Base-by-base conservation (phyloP, 495 filamentous ascomycete species). In the Hyaloscypha hepaticicola region DNA sequence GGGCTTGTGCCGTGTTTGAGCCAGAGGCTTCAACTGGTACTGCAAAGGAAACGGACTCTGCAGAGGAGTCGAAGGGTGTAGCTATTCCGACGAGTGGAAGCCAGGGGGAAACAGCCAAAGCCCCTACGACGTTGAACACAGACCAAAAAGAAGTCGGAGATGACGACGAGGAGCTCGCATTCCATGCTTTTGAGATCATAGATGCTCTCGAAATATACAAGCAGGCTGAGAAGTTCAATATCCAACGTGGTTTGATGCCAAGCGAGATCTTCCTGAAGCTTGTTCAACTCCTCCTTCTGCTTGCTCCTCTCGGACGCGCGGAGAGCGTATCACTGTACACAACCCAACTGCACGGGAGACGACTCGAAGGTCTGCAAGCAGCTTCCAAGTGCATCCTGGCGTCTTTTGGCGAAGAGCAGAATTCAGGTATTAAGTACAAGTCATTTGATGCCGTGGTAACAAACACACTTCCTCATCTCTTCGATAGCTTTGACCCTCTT, bases 311-410 rank as follows among this genome's bases (percentile, higher is more conserved):
- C 29, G 56, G 28, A 38, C 33, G 26, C 28, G 56, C 56, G 14
- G 56, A 58, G 56, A 58, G 41, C 31, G 56, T 58, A 22, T 58
- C 56, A 41, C 24, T 58, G 29, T 58, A 58, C 24, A 58, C 56
- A 45, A 38, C 56, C 14, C 56, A 58, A 45, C 25, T 58, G 31
- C 9, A 58, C n/a, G n/a, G 24, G 16, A 58, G 22, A 22, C 56
- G 56, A 26, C 16, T 58, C 56, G 56, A 41, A 58, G 29, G 56
- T 41, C 29, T 58, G 11, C 56, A 25, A 22, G 21, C 56, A 0
- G 26, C 29, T 58, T 34, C 56, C 21, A 22, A 58, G 31, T 34
- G 56, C n/a, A 58, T 58, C 19, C 14, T 58, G n/a, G 29, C 56
- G 11, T 58, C 56, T 1, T 58, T 58, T 58, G 56, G 56, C 11